Conservation (phyloP, 179 eudicot species). For the Spergularia azorica region DNA sequence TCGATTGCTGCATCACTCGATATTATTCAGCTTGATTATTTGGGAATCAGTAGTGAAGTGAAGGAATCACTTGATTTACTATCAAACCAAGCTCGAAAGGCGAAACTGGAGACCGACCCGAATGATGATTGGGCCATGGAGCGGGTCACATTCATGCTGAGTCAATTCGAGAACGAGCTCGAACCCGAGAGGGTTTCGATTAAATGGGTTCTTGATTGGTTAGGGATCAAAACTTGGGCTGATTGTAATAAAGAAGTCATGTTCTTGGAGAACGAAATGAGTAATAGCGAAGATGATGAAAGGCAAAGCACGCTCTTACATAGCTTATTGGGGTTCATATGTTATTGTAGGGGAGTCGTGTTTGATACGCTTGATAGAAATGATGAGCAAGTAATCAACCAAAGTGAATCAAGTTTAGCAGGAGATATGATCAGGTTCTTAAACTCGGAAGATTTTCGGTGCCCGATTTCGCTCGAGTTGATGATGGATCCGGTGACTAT, state of each 20-base stretch:
- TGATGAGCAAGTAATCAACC: neutral
- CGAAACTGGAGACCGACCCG: slow-evolving; percentile 44
- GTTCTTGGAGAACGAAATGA: slow-evolving; percentile 62
- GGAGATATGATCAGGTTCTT: slow-evolving; percentile 42
- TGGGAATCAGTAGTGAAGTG: slow-evolving; percentile 48
- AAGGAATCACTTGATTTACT: slow-evolving; percentile 63
- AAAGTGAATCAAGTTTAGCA: slow-evolving; percentile 26
- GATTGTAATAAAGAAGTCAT: slow-evolving; percentile 63
- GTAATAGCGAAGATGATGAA: slow-evolving; percentile 35
- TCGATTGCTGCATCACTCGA: slow-evolving; percentile 57
- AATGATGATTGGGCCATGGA: slow-evolving; percentile 57
- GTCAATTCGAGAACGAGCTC: slow-evolving; percentile 59
- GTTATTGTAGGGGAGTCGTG: slow-evolving; percentile 71
- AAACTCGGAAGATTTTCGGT: slow-evolving; percentile 77
- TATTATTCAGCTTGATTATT: slow-evolving; percentile 40
- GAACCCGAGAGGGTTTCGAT: slow-evolving; percentile 57
- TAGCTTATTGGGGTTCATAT: slow-evolving; percentile 60
- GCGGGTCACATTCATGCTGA: slow-evolving; percentile 46
- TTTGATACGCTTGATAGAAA: slow-evolving; percentile 40
- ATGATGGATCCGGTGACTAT: slow-evolving; percentile 86
- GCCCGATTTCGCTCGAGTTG: slow-evolving; percentile 89
- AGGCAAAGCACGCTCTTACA: slow-evolving; percentile 50
- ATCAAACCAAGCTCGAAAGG: slow-evolving; percentile 54
- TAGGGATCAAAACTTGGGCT: slow-evolving; percentile 55
- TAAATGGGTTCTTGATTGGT: slow-evolving; percentile 48